phyloP scores from a whole-genome alignment of 2,329 filamentous ascomycete genomes.

The Mariannaea elegans region DNA sequence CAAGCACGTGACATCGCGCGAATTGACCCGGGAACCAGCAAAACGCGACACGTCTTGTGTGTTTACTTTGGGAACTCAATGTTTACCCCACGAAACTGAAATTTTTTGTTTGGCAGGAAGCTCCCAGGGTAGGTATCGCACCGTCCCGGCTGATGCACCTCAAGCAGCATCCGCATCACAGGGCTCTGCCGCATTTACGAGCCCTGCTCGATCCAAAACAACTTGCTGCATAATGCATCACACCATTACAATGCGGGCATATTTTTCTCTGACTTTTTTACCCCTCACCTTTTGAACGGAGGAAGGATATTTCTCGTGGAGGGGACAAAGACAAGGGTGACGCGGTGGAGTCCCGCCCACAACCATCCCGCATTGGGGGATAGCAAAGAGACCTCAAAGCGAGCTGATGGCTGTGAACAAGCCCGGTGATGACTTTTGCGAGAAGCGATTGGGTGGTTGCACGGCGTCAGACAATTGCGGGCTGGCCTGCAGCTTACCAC shows the following conservation, averaged over 20 bases:
- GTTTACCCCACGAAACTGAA: slow-evolving; percentile 29
- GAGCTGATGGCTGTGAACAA: slow-evolving; percentile 37
- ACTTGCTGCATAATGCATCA: slow-evolving; percentile 39
- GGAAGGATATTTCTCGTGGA: slow-evolving; percentile 22
- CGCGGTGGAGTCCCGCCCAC: slow-evolving; percentile 35
- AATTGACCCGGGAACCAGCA: slow-evolving; percentile 15
- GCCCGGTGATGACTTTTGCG: slow-evolving; percentile 23
- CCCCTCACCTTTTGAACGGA: slow-evolving; percentile 36
- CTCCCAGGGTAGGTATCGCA: slow-evolving; percentile 7
- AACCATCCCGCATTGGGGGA: slow-evolving; percentile 38
- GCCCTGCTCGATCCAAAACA: slow-evolving; percentile 40
- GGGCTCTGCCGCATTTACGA: slow-evolving; percentile 19
- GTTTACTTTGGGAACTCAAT: slow-evolving; percentile 39
- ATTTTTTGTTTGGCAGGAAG: background rate
- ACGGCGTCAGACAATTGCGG: slow-evolving; percentile 36
- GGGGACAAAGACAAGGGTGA: slow-evolving; percentile 28
- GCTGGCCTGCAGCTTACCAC: slow-evolving; percentile 31
- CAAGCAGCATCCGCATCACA: slow-evolving; percentile 9
- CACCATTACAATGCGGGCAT: slow-evolving; percentile 29
- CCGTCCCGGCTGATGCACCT: slow-evolving; percentile 5
- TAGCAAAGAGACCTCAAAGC: slow-evolving; percentile 23
- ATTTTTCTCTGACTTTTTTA: slow-evolving; percentile 36
- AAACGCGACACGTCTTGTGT: slow-evolving; percentile 36
- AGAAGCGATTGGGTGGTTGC: slow-evolving; percentile 35
- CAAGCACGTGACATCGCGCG: slow-evolving; percentile 36